Base-by-base conservation (phyloP, 164 flowering plant species). In the Amborella trichopoda region DNA sequence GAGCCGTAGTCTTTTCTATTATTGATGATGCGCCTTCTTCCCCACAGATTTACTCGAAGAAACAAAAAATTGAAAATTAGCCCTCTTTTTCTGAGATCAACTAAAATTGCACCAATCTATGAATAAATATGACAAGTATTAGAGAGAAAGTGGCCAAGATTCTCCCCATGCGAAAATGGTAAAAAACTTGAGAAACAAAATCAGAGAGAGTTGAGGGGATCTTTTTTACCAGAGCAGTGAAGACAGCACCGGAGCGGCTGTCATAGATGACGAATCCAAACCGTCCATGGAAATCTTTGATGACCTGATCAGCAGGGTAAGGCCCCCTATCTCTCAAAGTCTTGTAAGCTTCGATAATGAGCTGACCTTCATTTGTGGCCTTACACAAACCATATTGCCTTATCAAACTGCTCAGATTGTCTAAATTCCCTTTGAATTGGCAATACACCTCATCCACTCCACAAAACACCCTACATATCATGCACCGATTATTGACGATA, bases 281-380 rank as follows among this genome's bases (percentile, higher is more conserved):
- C 59, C 82, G 76, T 2, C 99, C 96, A 1, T 80, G 79, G 23
- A 91, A 70, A 55, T 76, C 94, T 73, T 83, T 87, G 1, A 91
- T 54, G 18, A 91, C 98, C 58, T 91, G 96, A 53, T 90, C 96
- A 22, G 93, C 94, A 0, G 98, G 98, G 45, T 86, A 90, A 0
- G 95, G 95, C 9, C 90, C 88, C 1, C 98, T 60, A 58, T 90
- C 96, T 1, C 96, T 56, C 1, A 90, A 77, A 1, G 98, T 90
- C 43, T 83, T 48, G 39, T 83, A 91, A 0, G 95, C 96, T 53
- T 87, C 93, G 17, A 81, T 82, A 46, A 81, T 68, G 26, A 87
- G 50, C 85, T 74, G 82, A 9, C 96, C 93, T 51, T 83, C 96
- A 34, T 83, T 66, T 17, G 75, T 57, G 0, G 58, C 61, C 55